These are phyloP conservation scores for Leccinum boreale DNA, from an alignment of 768 basidiomycete genomes.

Conservation along the genomic window DNA sequence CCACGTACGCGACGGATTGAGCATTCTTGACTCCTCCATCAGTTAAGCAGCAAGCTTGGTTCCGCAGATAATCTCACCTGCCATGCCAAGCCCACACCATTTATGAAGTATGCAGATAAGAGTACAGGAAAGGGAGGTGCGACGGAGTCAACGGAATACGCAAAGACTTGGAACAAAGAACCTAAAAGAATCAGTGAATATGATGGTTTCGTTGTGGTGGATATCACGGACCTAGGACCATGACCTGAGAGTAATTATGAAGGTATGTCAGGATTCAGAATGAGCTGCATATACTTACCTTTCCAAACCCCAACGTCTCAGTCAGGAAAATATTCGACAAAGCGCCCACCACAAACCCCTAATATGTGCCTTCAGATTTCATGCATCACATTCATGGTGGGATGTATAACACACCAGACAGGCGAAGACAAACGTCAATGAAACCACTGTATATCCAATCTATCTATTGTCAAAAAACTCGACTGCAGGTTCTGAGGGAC, in stretches of 20 bases:
- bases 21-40: constrained; percentile 47
- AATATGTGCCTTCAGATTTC: constrained; percentile 19
- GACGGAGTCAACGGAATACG: constrained; percentile 50
- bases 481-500: not conserved
- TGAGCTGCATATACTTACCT: constrained; percentile 21
- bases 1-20: constrained; percentile 70
- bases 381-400: not conserved
- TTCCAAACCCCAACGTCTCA: constrained; percentile 43
- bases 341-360: constrained; percentile 46
- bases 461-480: constrained; percentile 17
- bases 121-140: constrained; percentile 66
- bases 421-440: constrained; percentile 52
- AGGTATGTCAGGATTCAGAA: not conserved
- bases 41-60: not conserved
- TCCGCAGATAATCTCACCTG: constrained; percentile 30
- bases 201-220: not conserved
- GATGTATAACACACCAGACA: constrained; percentile 35
- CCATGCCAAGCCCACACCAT: constrained; percentile 49
- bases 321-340: constrained; percentile 45
- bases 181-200: constrained; percentile 34
- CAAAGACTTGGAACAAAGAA: constrained; percentile 48
- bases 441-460: constrained; percentile 52
- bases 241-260: constrained; percentile 29
- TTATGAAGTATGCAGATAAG: constrained; percentile 44
- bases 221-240: constrained; percentile 33